Base-by-base conservation (phyloP, 1,284 basidiomycete species). In the Ustilago vetiveriae region DNA sequence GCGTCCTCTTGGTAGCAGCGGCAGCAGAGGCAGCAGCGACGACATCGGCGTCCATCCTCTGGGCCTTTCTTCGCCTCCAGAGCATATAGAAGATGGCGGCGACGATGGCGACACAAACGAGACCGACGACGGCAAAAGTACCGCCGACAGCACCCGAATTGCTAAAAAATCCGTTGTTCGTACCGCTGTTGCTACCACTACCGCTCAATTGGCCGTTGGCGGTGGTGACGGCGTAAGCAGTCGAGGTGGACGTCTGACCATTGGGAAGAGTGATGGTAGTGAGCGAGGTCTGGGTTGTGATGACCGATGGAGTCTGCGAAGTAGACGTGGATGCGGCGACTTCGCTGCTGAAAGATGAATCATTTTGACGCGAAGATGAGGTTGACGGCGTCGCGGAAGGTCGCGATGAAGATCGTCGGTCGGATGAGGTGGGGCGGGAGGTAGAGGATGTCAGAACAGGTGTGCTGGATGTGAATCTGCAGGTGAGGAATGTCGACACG, bases 21-120 rank as follows among this genome's bases (percentile, higher is more conserved):
- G 79, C 80, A 22, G 80, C 80, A 3, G 77, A 76, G 23, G 80
- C 79, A 17, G 80, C 80, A 10, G 79, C 79, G 14, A 79, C 70
- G 11, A 82, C 79, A 41, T 82, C 80, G 32, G 77, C 78, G 47
- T 82, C 80, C 80, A 82, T 82, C 42, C 67, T 74, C 65, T 79
- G 73, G 14, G 73, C 68, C 52, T 76, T 75, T 23, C 73, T 63
- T 8, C 79, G 64, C 46, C 72, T 73, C 49, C 64, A 75, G 23
- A 81, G 60, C 57, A 78, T 54, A 68, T 76, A 82, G 46, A 68
- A 68, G 24, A 78, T 41, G 13, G 50, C 74, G 14, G 64, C 72
- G 16, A 82, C 23, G 6, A 81, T 49, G 9, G 56, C 68, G 26
- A 63, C 65, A 19, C 62, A 70, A 21, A 80, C 77, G 17, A 82